Percentiles rank a stretch among this genome's conserved stretches.
phyloP scores from a whole-genome alignment of 495 filamentous ascomycete species.

The Tuber calosporum region DNA sequence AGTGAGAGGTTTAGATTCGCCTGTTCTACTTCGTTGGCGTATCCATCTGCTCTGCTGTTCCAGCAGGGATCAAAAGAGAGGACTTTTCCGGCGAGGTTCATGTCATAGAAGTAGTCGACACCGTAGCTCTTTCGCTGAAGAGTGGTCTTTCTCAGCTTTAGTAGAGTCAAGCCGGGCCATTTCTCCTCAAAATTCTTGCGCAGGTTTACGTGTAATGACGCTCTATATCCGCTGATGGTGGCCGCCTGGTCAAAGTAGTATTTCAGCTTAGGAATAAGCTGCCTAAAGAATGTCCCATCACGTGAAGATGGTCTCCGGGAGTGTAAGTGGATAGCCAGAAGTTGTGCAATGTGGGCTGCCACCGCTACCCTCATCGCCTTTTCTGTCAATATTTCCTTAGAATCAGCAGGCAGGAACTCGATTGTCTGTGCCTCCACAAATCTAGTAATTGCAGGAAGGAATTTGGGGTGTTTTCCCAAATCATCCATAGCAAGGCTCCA shows the following conservation, averaged over 20 bases:
- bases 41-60: slow-evolving; percentile 63
- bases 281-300: slow-evolving; percentile 54
- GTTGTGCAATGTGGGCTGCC: slow-evolving; percentile 73
- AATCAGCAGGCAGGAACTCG: slow-evolving; percentile 46
- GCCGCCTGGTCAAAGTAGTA: slow-evolving; percentile 72
- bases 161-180: slow-evolving; percentile 61
- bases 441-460: slow-evolving; percentile 60
- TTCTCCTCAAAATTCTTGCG: slow-evolving; percentile 73
- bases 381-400: slow-evolving; percentile 47
- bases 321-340: slow-evolving; percentile 86
- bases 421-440: slow-evolving; percentile 59
- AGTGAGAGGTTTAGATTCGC: slow-evolving; percentile 86
- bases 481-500: slow-evolving; percentile 86
- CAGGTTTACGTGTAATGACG: slow-evolving; percentile 75
- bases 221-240: slow-evolving; percentile 67
- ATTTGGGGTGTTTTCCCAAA: slow-evolving; percentile 62
- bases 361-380: slow-evolving; percentile 59
- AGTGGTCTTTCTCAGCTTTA: slow-evolving; percentile 68
- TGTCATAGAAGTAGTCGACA: slow-evolving; percentile 69
- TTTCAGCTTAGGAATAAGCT: slow-evolving; percentile 62
- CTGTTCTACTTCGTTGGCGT: slow-evolving; percentile 67
- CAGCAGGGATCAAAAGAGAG: slow-evolving; percentile 71
- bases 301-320: slow-evolving; percentile 66
- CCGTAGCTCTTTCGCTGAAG: slow-evolving; percentile 60
- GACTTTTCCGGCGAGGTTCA: slow-evolving; percentile 63